Evolutionary conservation across 2,329 filamentous ascomycete species (phyloP), one percentile per base, ranked within the genome.

Genomic region (Cryphonectria carpinicola): DNA sequence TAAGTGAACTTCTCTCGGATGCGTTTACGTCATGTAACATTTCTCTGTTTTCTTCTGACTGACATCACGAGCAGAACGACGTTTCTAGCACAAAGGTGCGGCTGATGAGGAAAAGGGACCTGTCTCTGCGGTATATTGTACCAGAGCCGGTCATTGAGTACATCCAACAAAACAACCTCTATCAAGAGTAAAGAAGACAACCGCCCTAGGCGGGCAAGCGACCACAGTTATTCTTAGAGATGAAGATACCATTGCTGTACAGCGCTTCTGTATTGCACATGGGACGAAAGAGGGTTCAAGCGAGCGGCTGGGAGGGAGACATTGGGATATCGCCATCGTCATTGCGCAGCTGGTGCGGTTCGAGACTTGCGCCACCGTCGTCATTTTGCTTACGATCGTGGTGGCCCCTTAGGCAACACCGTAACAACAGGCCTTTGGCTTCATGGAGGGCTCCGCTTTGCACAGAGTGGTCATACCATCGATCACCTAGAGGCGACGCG

Each of bases 111-210:
- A 89, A 92, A 77, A 87, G 92, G 76, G 90, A 94, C 74, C 92
- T 96, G 90, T 94, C 91, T 75, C 92, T 97, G 65, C 89, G 92
- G 73, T 95, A 95, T 77, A 76, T 89, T 39, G 90, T 93, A 46
- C 93, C 93, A 0, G 88, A 90, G 58, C 88, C 89, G 4, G 93
- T 95, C 64, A 92, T 94, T 69, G 84, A 90, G 70, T 93, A 94
- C 77, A 93, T 94, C 72, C 86, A 91, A 70, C 84, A 92, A 73
- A 86, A 93, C 73, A 84, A 85, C 52, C 81, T 93, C 4, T 93
- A 93, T 76, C 83, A 86, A 70, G 89, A 91, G 58, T 72, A 70
- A 28, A 35, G 22, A 39, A 35, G 14, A 56, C 13, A 25, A 25
- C 22, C 35, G 6, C 17, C 37, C 35, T 5, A 28, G 32, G 10